A percentile compares a stretch with the other conserved stretches of the same genome.
These are phyloP conservation scores for Backusella mclennaniae DNA, from an alignment of 192 early-diverging fungal genomes.

Conservation along the genomic window DNA sequence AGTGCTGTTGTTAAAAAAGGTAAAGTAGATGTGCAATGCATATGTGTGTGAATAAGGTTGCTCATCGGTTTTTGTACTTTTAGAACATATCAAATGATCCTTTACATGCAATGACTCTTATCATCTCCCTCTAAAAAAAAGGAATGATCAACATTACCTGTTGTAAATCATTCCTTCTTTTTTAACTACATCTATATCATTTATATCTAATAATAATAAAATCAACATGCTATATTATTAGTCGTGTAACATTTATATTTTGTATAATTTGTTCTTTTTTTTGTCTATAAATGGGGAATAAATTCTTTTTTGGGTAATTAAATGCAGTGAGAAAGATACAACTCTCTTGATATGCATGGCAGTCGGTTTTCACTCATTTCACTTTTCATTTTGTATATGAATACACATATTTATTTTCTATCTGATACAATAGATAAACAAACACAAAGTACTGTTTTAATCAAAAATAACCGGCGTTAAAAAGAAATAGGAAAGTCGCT, in stretches of 20 bases:
- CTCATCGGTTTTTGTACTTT: not conserved
- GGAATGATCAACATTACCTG: not conserved
- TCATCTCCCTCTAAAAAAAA: not conserved
- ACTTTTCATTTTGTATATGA: not conserved
- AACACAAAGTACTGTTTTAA: not conserved
- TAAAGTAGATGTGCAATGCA: not conserved
- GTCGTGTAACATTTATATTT: not conserved
- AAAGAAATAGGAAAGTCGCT: conserved; percentile 2
- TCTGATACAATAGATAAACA: not conserved
- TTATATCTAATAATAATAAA: not conserved
- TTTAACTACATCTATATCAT: not conserved
- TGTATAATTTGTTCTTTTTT: not conserved
- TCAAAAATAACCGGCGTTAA: not conserved
- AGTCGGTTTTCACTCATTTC: not conserved
- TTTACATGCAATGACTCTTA: not conserved
- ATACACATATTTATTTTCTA: not conserved
- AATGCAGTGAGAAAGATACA: not conserved
- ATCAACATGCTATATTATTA: not conserved
- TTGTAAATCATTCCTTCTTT: not conserved
- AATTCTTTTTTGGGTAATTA: not conserved
- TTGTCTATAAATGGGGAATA: not conserved
- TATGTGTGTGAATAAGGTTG: not conserved
- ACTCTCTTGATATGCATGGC: not conserved
- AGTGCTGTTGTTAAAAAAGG: conserved; percentile 9
- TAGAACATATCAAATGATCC: not conserved